Percentiles rank a stretch among this genome's conserved stretches.
These are phyloP conservation scores for Fusarium dimerum DNA, from an alignment of 2,329 filamentous ascomycete species.

Conservation along the genomic window DNA sequence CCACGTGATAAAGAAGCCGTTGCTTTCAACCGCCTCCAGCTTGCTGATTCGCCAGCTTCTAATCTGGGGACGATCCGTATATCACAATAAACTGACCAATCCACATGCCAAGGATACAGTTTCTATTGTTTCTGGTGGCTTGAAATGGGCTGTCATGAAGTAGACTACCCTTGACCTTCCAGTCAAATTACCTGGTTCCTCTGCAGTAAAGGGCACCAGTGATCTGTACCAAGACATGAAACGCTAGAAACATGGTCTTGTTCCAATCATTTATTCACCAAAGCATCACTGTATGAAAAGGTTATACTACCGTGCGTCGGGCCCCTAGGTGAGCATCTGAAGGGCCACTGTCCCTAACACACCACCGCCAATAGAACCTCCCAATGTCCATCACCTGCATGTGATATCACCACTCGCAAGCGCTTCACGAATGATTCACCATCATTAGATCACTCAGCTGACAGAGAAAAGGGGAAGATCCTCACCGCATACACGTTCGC, in stretches of 20 bases:
- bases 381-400: slow-evolving; percentile 26
- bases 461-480: slow-evolving; percentile 5
- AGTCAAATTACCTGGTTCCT: too few species aligned
- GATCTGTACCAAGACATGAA: too few species aligned
- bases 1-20: neutral
- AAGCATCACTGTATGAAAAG: too few species aligned
- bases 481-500: neutral
- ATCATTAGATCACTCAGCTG: neutral
- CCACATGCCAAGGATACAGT: neutral
- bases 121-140: neutral
- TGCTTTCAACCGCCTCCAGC: neutral
- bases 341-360: neutral
- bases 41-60: neutral
- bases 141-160: neutral
- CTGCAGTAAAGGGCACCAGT: too few species aligned
- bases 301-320: too few species aligned
- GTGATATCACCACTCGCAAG: slow-evolving; percentile 22
- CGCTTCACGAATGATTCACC: slow-evolving; percentile 8
- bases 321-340: neutral
- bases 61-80: neutral
- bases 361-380: neutral
- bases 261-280: too few species aligned
- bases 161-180: too few species aligned
- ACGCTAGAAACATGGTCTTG: too few species aligned
- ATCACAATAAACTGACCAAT: neutral